Evolutionary conservation across 2,329 filamentous ascomycete species (phyloP).

Genomic region (Colletotrichum graminicola): DNA sequence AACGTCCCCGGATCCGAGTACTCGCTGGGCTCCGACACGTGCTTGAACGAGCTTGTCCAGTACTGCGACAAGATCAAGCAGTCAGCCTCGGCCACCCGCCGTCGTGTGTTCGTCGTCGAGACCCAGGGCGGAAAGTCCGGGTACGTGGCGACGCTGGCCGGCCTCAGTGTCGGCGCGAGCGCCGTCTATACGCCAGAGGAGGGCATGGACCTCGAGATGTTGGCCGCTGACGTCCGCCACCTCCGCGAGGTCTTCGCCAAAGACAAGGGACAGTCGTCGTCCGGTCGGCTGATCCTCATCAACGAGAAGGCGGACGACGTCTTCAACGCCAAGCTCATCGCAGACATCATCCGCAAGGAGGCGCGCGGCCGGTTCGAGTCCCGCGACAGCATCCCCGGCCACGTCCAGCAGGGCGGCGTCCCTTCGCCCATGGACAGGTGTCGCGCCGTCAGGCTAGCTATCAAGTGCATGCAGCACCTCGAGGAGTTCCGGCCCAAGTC

Average conservation of each 20-base stretch:
- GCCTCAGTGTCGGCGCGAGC: constrained; percentile 89
- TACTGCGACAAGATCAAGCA: constrained; percentile 99
- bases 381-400: constrained; percentile 89
- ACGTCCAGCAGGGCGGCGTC: constrained; percentile 93
- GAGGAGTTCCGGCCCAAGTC: constrained; percentile 79
- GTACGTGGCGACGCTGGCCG: constrained; percentile 91
- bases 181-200: constrained; percentile 98
- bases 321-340: constrained; percentile 93
- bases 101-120: constrained; percentile 97
- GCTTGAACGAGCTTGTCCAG: constrained; percentile 91
- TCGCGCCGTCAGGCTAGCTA: constrained; percentile 89
- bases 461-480: constrained; percentile 93
- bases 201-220: constrained; percentile 93
- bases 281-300: constrained; percentile 94
- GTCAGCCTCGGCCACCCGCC: constrained; percentile 91
- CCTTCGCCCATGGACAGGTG: constrained; percentile 97
- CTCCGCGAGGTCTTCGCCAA: constrained; percentile 86
- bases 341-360: constrained; percentile 95
- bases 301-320: constrained; percentile 94
- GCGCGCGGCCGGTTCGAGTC: constrained; percentile 93
- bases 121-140: constrained; percentile 96
- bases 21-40: constrained; percentile 95
- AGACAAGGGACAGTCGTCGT: constrained; percentile 89
- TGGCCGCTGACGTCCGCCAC: constrained; percentile 89
- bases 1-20: constrained; percentile 99